Evolutionary conservation across 495 filamentous ascomycete genomes (phyloP).

Genomic region (Lasiosphaeriaceae sp.): DNA sequence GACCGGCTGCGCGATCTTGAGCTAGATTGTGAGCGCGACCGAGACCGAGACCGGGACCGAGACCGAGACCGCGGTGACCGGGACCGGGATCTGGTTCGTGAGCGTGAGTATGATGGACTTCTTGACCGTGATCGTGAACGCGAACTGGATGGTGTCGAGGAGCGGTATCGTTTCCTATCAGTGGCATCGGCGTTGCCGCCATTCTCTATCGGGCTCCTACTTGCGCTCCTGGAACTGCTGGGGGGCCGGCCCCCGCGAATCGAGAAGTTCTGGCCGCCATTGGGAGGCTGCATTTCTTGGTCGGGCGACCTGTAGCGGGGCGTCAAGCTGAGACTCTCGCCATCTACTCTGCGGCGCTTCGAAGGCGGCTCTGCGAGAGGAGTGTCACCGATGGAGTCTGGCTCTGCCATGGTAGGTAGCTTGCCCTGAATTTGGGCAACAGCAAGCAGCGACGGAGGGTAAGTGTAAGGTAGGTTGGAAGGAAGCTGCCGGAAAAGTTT

Average conservation of each 20-base stretch:
- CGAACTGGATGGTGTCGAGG: conserved; percentile 17
- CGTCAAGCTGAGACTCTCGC: conserved; percentile 36
- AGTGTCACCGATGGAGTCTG: conserved; percentile 19
- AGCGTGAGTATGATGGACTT: conserved; percentile 31
- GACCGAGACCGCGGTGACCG: conserved; percentile 34
- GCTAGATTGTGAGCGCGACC: conserved; percentile 22
- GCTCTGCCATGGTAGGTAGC: conserved; percentile 31
- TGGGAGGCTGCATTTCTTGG: neutral
- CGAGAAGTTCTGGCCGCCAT: conserved; percentile 32
- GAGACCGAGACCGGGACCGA: conserved; percentile 23
- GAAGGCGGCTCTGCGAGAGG: conserved; percentile 37
- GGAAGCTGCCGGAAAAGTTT: conserved; percentile 6
- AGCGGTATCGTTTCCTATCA: conserved; percentile 28
- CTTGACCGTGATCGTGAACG: conserved; percentile 20
- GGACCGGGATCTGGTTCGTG: conserved; percentile 38
- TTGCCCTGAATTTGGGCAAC: neutral
- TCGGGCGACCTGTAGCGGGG: conserved; percentile 31
- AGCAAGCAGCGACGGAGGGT: too few relatives aligned
- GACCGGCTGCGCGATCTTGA: conserved; percentile 19
- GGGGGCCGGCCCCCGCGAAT: conserved; percentile 34
- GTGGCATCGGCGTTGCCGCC: conserved; percentile 20
- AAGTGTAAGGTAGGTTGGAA: too few relatives aligned
- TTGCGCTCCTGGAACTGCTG: conserved; percentile 29
- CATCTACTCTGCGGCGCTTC: conserved; percentile 55
- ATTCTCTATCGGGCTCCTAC: conserved; percentile 13